Evolutionary conservation across 164 flowering plant genomes (phyloP).

Genomic region (Litsea cubeba): DNA sequence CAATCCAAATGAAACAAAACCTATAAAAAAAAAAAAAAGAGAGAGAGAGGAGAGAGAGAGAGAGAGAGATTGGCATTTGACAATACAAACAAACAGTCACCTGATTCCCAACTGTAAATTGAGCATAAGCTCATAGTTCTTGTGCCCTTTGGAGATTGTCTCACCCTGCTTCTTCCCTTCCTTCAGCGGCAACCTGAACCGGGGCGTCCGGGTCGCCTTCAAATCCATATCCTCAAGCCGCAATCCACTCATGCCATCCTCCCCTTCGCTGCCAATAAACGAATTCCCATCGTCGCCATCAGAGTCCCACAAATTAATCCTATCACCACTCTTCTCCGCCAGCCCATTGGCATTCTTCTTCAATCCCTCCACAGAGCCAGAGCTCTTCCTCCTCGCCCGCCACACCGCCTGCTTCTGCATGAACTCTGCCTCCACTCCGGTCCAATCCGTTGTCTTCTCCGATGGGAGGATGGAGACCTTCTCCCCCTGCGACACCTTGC

Average conservation of each 20-base stretch:
- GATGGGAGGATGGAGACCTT: conserved; percentile 70
- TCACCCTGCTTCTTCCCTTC: conserved; percentile 59
- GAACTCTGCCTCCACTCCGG: conserved; percentile 9
- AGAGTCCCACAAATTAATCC: conserved; percentile 40
- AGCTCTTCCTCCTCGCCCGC: conserved; percentile 45
- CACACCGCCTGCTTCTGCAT: conserved; percentile 1
- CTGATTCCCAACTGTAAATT: conserved; percentile 38
- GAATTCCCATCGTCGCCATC: conserved; percentile 27
- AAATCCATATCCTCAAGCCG: neutral
- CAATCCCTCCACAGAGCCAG: conserved; percentile 47
- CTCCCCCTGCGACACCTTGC: conserved; percentile 51
- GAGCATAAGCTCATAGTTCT: conserved; percentile 41
- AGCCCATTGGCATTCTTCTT: conserved; percentile 28
- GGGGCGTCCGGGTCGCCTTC: neutral
- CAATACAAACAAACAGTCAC: conserved; percentile 10
- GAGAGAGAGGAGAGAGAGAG: neutral
- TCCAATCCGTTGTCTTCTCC: conserved; percentile 43
- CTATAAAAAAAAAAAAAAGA: neutral
- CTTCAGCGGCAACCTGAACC: conserved; percentile 12
- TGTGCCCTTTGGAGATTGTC: conserved; percentile 38
- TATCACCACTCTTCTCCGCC: conserved; percentile 33
- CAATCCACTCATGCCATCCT: conserved; percentile 17
- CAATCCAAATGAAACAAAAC: neutral
- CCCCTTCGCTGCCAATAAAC: conserved; percentile 5
- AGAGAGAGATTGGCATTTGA: neutral